phyloP scores from a whole-genome alignment of 2,329 filamentous ascomycete species.

The Byssothecium circinans region DNA sequence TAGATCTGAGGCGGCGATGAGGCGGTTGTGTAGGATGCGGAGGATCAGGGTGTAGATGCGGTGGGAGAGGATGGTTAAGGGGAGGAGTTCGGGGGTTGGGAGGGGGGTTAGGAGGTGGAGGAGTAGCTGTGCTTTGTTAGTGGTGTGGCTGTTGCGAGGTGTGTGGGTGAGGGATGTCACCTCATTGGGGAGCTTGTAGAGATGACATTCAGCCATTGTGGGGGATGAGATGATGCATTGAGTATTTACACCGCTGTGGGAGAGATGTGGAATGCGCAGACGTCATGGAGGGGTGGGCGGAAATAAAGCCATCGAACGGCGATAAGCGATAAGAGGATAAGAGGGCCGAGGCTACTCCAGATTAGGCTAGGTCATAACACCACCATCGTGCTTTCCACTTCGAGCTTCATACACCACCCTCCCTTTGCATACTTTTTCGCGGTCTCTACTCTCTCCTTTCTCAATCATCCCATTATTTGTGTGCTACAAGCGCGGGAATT shows the following conservation, averaged over 20 bases:
- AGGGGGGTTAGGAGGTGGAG: constrained; percentile 47
- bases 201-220: constrained; percentile 31
- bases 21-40: constrained; percentile 65
- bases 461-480: not conserved
- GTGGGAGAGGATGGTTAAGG: constrained; percentile 60
- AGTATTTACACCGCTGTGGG: not conserved
- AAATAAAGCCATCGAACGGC: constrained; percentile 19
- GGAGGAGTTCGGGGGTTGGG: constrained; percentile 51
- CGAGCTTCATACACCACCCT: constrained; percentile 7
- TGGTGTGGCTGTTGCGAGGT: not conserved
- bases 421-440: too few relatives aligned
- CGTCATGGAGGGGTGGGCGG: constrained; percentile 16
- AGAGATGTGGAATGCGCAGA: not conserved
- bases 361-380: constrained; percentile 22
- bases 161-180: constrained; percentile 15
- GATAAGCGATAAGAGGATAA: too few relatives aligned
- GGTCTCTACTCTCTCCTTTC: too few relatives aligned
- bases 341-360: constrained; percentile 14
- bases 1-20: constrained; percentile 61
- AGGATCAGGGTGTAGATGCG: constrained; percentile 66
- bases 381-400: constrained; percentile 25
- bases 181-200: constrained; percentile 45
- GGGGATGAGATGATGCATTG: not conserved
- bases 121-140: constrained; percentile 42
- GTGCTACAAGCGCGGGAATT: not conserved